These are phyloP conservation scores for Cercospora sesami DNA, from an alignment of 2,329 filamentous ascomycete species.

Conservation along the genomic window DNA sequence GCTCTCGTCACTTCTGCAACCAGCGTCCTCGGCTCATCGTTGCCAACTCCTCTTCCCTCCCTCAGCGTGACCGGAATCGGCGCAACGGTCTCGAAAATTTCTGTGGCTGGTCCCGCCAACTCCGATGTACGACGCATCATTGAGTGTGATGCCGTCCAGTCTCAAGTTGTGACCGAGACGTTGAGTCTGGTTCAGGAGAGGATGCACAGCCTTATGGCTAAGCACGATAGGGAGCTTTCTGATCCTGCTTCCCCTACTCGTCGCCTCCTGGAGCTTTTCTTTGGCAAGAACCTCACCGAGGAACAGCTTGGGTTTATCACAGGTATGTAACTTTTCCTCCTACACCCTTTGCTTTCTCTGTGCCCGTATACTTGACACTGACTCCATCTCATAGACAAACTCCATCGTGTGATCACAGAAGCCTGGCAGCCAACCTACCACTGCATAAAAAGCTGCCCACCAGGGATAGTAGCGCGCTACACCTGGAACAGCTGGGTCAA, in stretches of 20 bases:
- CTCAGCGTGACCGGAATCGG: neutral
- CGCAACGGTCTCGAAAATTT: neutral
- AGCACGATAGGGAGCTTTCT: neutral
- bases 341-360: no score
- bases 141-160: neutral
- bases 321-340: neutral
- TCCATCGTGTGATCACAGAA: neutral
- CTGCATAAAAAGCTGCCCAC: neutral
- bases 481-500: neutral
- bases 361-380: neutral
- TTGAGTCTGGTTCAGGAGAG: neutral
- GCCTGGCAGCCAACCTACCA: neutral
- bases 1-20: neutral
- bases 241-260: neutral
- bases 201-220: neutral
- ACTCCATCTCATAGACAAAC: neutral
- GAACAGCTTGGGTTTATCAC: neutral
- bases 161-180: neutral
- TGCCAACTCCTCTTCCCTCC: neutral
- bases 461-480: neutral
- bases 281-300: neutral
- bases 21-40: neutral
- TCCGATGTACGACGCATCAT: neutral
- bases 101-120: neutral
- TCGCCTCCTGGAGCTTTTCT: conserved; percentile 2